A percentile compares a stretch with the other conserved stretches of the same genome.
Conservation (phyloP, 345 rosid genomes). For the Eucalyptus tenuipes region DNA sequence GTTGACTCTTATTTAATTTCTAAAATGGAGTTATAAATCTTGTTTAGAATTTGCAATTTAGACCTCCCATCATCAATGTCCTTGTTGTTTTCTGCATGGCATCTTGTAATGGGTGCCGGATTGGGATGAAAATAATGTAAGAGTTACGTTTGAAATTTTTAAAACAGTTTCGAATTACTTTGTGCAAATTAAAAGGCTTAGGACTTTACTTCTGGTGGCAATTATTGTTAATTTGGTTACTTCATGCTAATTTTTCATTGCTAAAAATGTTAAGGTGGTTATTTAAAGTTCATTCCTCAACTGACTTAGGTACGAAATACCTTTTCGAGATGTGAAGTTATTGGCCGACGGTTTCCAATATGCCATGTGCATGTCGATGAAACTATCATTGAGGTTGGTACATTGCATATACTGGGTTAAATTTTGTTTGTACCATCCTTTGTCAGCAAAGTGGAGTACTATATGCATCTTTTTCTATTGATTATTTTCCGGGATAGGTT, state of each 20-base stretch:
- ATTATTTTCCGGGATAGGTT: constrained; percentile 19
- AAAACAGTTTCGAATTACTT: not conserved
- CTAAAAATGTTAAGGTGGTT: not conserved
- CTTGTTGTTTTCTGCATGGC: not conserved
- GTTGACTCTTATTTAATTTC: not conserved
- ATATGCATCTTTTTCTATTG: not conserved
- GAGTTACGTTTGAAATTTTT: not conserved
- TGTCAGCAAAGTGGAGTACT: not conserved
- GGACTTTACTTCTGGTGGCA: not conserved
- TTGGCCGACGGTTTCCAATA: constrained; percentile 67
- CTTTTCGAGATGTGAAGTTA: constrained; percentile 37
- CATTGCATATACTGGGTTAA: not conserved
- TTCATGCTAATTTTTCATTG: not conserved
- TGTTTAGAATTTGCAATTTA: not conserved
- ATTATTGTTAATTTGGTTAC: not conserved
- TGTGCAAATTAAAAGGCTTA: not conserved
- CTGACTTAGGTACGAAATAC: constrained; percentile 27
- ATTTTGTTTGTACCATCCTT: not conserved
- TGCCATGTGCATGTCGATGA: constrained; percentile 49
- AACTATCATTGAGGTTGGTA: constrained; percentile 31
- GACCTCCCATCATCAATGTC: not conserved
- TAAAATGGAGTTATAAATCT: not conserved
- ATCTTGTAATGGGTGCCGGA: not conserved
- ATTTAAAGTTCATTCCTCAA: not conserved
- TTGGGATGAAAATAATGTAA: not conserved